Evolutionary conservation across 805 yeast genomes (phyloP), one percentile per base, ranked within the genome.

Genomic region (Debaryomyces maramus): DNA sequence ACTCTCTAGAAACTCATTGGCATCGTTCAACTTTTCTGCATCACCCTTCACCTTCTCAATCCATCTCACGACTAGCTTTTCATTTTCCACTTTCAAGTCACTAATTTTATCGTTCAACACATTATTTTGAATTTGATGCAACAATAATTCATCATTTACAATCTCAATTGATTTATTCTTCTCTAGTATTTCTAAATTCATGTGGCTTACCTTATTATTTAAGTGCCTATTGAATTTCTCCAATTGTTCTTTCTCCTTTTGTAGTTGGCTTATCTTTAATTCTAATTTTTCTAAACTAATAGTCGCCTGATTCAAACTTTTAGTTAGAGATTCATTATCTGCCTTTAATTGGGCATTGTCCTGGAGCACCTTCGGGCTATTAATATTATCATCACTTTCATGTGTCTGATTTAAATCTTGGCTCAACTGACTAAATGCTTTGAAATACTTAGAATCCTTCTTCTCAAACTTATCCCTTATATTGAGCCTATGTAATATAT

Each of bases 111-210:
- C 61, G 13, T 50, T 59, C 38, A 76, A 50, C 19, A 79, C 69
- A 42, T 75, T 77, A 24, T 67, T 65, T 52, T 83, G 89, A 29
- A 87, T 80, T 50, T 75, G 77, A 23, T 65, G 51, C 38, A 78
- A 76, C 44, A 86, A 65, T 20, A 82, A 65, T 51, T 86, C 93
- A 52, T 87, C 90, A 43, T 82, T 83, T 31, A 83, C 58, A 22
- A 73, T 63, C 44, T 79, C 85, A 14, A 81, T 72, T 4, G 81
- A 72, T 47, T 73, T 73, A 38, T 80, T 73, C 57, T 80, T 81
- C 44, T 68, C 73, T n/a, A 46, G 46, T 4, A 70, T 45, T 34
- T 65, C 70, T 29, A 55, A 42, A 6, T 46, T 48, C 34, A 67
- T 42, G 22, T 49, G 48, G 10, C 47, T 51, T 10, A 68, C 43